Percentiles rank a stretch among this genome's conserved stretches.
These are phyloP conservation scores for Calonectria pauciramosa DNA, from an alignment of 2,329 filamentous ascomycete genomes.

Conservation along the genomic window DNA sequence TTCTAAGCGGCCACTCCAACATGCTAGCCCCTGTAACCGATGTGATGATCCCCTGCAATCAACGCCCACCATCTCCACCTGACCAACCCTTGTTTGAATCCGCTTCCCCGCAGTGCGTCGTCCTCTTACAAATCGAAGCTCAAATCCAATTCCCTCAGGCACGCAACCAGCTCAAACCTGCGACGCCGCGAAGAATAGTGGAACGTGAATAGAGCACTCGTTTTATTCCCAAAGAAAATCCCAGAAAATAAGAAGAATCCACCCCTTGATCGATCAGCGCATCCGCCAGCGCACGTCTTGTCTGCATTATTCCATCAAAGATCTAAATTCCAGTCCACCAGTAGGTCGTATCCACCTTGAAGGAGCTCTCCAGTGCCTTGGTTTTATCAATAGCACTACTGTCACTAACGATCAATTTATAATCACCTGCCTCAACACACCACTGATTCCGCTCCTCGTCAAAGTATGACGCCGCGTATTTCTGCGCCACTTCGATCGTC, in stretches of 20 bases:
- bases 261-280: no score
- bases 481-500: background rate
- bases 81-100: background rate
- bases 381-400: background rate
- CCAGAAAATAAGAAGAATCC: background rate
- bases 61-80: background rate
- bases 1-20: background rate
- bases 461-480: background rate
- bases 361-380: background rate
- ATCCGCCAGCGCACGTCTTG: no score
- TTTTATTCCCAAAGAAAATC: background rate
- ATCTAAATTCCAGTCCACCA: background rate
- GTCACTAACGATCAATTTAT: background rate
- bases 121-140: background rate
- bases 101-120: background rate
- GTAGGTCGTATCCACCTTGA: background rate
- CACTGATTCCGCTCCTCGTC: background rate
- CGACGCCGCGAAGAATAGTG: background rate
- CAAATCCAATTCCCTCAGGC: background rate
- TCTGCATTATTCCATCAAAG: background rate
- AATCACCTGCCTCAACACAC: background rate
- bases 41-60: background rate
- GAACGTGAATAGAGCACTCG: background rate
- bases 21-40: background rate
- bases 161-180: background rate